Evolutionary conservation across 148 eudicot genomes (phyloP).

Genomic region (Fallopia convolvulus): DNA sequence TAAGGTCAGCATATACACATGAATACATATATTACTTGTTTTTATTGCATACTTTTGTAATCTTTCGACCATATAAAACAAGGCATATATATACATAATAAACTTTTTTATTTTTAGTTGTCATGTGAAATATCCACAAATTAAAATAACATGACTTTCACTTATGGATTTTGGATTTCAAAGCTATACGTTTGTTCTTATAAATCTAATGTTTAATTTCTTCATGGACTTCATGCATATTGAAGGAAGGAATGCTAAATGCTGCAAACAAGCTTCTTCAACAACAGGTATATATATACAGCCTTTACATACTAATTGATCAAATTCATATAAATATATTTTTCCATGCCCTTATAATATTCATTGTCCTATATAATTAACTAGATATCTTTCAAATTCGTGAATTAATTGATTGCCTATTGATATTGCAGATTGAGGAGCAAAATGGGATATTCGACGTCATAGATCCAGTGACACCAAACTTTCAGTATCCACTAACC

Average conservation of each 20-base stretch:
- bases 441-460: neutral
- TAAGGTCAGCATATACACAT: constrained; percentile 39
- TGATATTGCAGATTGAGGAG: constrained; percentile 9
- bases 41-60: neutral
- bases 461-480: neutral
- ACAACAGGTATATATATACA: constrained; percentile 38
- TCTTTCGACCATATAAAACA: too few species aligned
- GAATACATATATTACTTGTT: neutral
- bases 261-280: constrained; percentile 78
- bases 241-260: constrained; percentile 62
- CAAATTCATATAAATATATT: too few species aligned
- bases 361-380: too few species aligned
- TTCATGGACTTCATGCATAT: neutral
- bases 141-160: too few species aligned
- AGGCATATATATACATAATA: too few species aligned
- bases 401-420: too few species aligned
- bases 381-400: too few species aligned
- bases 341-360: too few species aligned
- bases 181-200: neutral
- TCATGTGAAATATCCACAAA: too few species aligned
- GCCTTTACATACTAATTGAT: too few species aligned
- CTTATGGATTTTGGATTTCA: neutral
- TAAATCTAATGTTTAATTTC: neutral
- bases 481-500: constrained; percentile 6
- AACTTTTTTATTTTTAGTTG: too few species aligned